Conservation (phyloP, 768 basidiomycete genomes). For the Psilocybe cubensis region DNA sequence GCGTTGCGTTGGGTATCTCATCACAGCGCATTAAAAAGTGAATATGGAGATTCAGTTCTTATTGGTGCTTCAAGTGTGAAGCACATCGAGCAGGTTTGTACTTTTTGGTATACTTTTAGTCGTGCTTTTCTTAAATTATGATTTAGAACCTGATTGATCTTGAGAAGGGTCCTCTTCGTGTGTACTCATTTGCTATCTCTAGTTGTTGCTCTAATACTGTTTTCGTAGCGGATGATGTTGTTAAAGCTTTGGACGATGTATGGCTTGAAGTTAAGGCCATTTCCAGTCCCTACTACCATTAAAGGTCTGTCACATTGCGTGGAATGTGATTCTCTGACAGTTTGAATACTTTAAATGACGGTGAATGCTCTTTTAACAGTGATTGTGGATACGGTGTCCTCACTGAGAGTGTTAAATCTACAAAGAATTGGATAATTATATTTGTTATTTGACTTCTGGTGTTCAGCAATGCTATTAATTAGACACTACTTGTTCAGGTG, state of each 20-base stretch:
- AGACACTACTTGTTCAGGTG: too few species aligned
- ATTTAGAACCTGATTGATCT: constrained; percentile 50
- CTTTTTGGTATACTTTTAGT: not conserved
- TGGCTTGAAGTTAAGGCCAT: constrained; percentile 48
- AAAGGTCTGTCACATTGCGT: too few species aligned
- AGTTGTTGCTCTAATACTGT: not conserved
- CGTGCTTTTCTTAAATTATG: not conserved
- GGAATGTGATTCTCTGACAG: too few species aligned
- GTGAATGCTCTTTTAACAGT: too few species aligned
- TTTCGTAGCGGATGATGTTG: constrained; percentile 49
- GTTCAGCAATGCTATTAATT: too few species aligned
- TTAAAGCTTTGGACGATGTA: constrained; percentile 51
- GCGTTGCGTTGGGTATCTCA: constrained; percentile 65
- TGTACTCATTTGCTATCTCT: constrained; percentile 16
- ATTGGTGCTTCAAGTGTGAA: constrained; percentile 63
- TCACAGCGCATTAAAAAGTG: constrained; percentile 50
- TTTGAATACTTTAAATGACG: too few species aligned
- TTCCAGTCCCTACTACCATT: constrained; percentile 41
- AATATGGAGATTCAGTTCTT: constrained; percentile 53
- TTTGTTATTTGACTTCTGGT: too few species aligned
- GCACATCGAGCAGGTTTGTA: constrained; percentile 55
- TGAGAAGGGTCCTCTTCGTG: constrained; percentile 61
- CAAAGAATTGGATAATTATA: too few species aligned
- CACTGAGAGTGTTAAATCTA: too few species aligned
- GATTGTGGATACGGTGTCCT: too few species aligned